Evolutionary conservation across 2,329 filamentous ascomycete genomes (phyloP).

Genomic region (Paracorniculantispora psalliotae): DNA sequence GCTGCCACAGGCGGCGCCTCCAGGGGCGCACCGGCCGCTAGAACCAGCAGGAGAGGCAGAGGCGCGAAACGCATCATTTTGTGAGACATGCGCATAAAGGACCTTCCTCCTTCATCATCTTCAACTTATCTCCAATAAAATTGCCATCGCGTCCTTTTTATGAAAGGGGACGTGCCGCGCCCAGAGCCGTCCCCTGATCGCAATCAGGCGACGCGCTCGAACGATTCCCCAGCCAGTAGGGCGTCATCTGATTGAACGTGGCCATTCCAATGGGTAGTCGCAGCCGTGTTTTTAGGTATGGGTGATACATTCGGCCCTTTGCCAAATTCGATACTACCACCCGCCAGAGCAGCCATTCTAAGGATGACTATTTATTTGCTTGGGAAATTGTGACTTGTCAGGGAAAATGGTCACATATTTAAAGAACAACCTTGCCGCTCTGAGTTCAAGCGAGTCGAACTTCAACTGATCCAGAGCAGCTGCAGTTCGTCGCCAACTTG

Average conservation of each 20-base stretch:
- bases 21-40: background rate
- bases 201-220: background rate
- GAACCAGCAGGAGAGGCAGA: background rate
- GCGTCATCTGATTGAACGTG: background rate
- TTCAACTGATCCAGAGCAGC: too few species aligned
- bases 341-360: background rate
- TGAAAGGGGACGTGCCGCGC: background rate
- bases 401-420: too few species aligned
- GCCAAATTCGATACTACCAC: background rate
- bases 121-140: background rate
- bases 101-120: background rate
- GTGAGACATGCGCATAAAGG: background rate
- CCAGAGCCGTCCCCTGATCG: background rate
- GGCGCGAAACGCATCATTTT: background rate
- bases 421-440: too few species aligned
- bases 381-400: too few species aligned
- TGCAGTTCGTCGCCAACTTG: too few species aligned
- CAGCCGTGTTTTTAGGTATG: background rate
- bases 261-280: background rate
- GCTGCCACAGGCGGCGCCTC: conserved; percentile 46
- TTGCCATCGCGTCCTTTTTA: background rate
- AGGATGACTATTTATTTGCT: background rate
- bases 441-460: too few species aligned
- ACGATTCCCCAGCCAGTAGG: background rate
- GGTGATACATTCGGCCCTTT: conserved; percentile 1